Evolutionary conservation across 345 rosid genomes (phyloP).

Genomic region (Orychophragmus violaceus): DNA sequence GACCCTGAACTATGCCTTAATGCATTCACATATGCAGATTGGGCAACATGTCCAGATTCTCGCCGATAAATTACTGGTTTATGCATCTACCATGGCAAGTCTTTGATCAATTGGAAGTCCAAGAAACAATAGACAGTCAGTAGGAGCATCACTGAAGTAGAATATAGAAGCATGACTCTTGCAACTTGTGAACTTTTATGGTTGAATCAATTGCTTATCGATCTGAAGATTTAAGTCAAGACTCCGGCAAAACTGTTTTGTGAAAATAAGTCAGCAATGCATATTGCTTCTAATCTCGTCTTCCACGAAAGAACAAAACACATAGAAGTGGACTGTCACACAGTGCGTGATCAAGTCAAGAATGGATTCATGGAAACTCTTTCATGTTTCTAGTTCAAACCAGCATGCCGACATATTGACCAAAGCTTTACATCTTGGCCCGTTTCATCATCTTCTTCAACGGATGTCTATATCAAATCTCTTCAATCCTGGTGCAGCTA

Average conservation of each 20-base stretch:
- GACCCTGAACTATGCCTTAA: not conserved
- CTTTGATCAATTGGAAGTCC: not conserved
- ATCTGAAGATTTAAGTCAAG: too few relatives aligned
- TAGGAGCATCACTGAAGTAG: not conserved
- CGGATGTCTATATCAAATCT: not conserved
- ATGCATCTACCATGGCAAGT: not conserved
- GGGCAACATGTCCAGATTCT: not conserved
- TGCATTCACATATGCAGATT: not conserved
- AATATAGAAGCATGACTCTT: too few relatives aligned
- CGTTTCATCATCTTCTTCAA: not conserved
- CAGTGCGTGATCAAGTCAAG: not conserved
- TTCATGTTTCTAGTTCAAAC: not conserved
- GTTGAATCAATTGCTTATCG: not conserved
- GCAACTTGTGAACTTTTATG: not conserved
- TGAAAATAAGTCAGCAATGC: not conserved
- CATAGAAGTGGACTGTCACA: not conserved
- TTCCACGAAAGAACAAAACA: not conserved
- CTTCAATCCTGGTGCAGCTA: not conserved
- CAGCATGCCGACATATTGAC: not conserved
- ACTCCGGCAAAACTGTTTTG: not conserved
- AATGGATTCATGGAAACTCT: not conserved
- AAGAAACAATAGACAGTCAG: not conserved
- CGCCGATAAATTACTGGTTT: not conserved
- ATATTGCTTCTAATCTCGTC: not conserved
- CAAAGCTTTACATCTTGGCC: not conserved